These are phyloP conservation scores for Trichophyton verrucosum DNA, from an alignment of 2,329 filamentous ascomycete species.

Conservation along the genomic window DNA sequence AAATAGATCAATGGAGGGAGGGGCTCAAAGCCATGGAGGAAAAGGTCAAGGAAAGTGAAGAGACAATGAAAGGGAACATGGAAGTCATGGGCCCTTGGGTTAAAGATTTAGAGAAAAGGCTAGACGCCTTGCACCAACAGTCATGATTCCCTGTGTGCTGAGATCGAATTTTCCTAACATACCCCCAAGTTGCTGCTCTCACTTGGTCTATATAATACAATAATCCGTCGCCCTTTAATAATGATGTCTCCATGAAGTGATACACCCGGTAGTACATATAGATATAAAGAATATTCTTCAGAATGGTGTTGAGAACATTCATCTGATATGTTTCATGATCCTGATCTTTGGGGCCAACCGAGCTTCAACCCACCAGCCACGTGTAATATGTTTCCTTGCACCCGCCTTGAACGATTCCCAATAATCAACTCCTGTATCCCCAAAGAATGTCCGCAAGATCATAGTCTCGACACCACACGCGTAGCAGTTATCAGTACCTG, in stretches of 20 bases:
- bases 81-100: constrained; percentile 82
- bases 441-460: constrained; percentile 24
- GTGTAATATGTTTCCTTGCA: constrained; percentile 23
- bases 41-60: constrained; percentile 57
- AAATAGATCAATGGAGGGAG: constrained; percentile 76
- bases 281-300: neutral
- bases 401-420: constrained; percentile 20
- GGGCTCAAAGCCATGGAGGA: constrained; percentile 67
- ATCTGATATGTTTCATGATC: constrained; percentile 32
- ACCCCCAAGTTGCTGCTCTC: neutral
- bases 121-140: constrained; percentile 45
- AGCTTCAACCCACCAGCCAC: constrained; percentile 45
- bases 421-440: constrained; percentile 20
- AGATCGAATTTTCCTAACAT: neutral
- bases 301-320: neutral
- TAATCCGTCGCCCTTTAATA: too few relatives aligned
- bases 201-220: too few relatives aligned
- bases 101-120: constrained; percentile 66
- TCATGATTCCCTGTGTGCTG: neutral
- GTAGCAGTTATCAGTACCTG: constrained; percentile 23
- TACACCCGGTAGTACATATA: neutral
- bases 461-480: constrained; percentile 22
- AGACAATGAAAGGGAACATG: constrained; percentile 64
- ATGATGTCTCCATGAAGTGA: too few relatives aligned
- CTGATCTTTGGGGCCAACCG: constrained; percentile 43